Conservation (phyloP, 352 stramenopile genomes). For the Phytophthora uliginosa region DNA sequence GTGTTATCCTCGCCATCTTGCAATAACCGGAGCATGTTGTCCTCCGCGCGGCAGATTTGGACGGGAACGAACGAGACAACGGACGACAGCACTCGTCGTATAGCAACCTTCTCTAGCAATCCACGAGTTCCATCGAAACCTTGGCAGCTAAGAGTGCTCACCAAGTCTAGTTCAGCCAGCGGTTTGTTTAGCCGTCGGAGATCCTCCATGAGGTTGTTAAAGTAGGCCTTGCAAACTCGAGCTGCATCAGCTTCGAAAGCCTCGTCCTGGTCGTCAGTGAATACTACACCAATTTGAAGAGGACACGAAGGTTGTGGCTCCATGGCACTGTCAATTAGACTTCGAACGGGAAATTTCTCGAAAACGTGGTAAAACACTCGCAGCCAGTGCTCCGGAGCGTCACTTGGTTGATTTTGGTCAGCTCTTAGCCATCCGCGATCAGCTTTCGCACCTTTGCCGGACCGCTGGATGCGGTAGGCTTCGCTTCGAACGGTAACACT, state of each 20-base stretch:
- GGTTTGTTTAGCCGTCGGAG: not conserved
- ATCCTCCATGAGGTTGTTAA: not conserved
- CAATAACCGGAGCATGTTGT: not conserved
- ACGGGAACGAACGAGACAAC: not conserved
- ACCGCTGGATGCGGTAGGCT: constrained; percentile 58
- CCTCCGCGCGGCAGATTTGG: not conserved
- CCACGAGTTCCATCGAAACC: not conserved
- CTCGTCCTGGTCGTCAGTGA: not conserved
- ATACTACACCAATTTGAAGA: not conserved
- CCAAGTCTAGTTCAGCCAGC: not conserved
- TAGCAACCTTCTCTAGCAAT: not conserved
- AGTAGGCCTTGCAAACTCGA: not conserved
- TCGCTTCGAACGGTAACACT: constrained; percentile 59
- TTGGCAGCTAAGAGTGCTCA: not conserved
- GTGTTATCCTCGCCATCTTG: not conserved
- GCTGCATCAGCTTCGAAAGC: not conserved
- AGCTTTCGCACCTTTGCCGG: constrained; percentile 11
- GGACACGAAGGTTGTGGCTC: not conserved
- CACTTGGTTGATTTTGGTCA: not conserved
- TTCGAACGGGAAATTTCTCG: constrained; percentile 66
- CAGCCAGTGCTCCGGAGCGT: constrained; percentile 22
- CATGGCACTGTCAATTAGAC: constrained; percentile 29
- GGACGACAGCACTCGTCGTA: not conserved
- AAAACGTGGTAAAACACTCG: constrained; percentile 58
- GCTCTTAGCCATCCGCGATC: not conserved